These are phyloP conservation scores for Pleurotus djamor DNA, from an alignment of 768 basidiomycete species.

Conservation along the genomic window DNA sequence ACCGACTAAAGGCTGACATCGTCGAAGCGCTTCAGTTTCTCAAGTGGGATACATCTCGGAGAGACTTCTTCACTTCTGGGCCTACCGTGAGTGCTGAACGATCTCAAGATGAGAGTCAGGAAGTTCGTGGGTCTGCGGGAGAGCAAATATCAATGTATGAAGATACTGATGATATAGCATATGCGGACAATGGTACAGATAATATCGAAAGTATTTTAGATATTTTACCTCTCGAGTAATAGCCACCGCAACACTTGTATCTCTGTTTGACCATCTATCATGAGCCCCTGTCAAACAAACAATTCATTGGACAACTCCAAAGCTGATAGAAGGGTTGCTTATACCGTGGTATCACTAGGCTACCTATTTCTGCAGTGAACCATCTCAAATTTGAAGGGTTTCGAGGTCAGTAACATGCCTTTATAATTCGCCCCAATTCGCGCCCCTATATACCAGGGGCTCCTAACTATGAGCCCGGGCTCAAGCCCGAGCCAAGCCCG, in stretches of 20 bases:
- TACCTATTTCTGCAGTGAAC: too few species aligned
- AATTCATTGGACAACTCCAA: too few species aligned
- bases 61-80: not conserved
- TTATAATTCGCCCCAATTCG: not conserved
- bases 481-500: slow-evolving; percentile 9
- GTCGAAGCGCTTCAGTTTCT: slow-evolving; percentile 27
- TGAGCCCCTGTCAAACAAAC: too few species aligned
- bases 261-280: too few species aligned
- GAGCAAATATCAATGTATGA: not conserved
- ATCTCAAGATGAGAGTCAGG: not conserved
- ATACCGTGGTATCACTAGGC: too few species aligned
- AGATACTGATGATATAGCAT: not conserved
- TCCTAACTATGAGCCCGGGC: slow-evolving; percentile 8
- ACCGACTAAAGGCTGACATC: slow-evolving; percentile 29
- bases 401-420: not conserved
- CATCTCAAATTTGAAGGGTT: not conserved
- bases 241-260: too few species aligned
- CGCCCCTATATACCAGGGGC: not conserved
- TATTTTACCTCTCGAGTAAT: too few species aligned
- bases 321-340: too few species aligned
- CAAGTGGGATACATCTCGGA: slow-evolving; percentile 11
- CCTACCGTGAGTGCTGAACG: slow-evolving; percentile 8
- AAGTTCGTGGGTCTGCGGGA: slow-evolving; percentile 8
- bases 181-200: too few species aligned
- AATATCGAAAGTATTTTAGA: too few species aligned